Evolutionary conservation across 2,329 filamentous ascomycete species (phyloP), one percentile per base, ranked within the genome.

Genomic region (Neoscytalidium dimidiatum): DNA sequence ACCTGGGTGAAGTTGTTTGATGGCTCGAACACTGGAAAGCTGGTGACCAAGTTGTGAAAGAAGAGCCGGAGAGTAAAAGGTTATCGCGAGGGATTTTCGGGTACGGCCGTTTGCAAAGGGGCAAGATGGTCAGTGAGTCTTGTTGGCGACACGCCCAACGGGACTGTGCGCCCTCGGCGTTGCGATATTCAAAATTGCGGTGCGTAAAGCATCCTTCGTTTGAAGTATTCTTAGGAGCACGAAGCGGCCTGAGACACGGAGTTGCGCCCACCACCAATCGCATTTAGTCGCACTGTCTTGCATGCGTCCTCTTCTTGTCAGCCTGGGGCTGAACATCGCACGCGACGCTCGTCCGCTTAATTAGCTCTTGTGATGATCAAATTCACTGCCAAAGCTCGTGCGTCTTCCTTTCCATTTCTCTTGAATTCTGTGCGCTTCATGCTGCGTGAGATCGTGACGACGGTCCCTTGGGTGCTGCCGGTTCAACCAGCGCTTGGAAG

Each of bases 1-100:
- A 82, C 80, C 26, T 84, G 82, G 82, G 70, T 77, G 68, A 75
- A 78, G 74, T 69, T 84, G 68, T 84, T 84, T 66, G 71, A 77
- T 11, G 82, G 82, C 2, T 77, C 71, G 1, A 83, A 83, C 68
- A 79, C 75, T 53, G 82, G 82, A 19, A 84, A 84, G 74, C 71
- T 83, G 62, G 69, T 82, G 48, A 83, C 81, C 19, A 70, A 79
- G 67, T 66, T 77, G 49, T 64, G 21, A 38, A 29, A n/a, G 23
- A 23, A n/a, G 9, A 9, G 3, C 11, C 2, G 23, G 3, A 49
- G 38, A 62, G 49, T 38, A 48, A 49, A 38, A 35, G 43, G 23
- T n/a, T 35, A 19, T 17, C 3, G 33, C 11, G 9, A n/a, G 31
- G 38, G 38, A 38, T 23, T 11, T 2, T 4, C 31, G 19, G 38